Base-by-base conservation (phyloP, 352 stramenopile genomes). In the Globisporangium abappressorium region DNA sequence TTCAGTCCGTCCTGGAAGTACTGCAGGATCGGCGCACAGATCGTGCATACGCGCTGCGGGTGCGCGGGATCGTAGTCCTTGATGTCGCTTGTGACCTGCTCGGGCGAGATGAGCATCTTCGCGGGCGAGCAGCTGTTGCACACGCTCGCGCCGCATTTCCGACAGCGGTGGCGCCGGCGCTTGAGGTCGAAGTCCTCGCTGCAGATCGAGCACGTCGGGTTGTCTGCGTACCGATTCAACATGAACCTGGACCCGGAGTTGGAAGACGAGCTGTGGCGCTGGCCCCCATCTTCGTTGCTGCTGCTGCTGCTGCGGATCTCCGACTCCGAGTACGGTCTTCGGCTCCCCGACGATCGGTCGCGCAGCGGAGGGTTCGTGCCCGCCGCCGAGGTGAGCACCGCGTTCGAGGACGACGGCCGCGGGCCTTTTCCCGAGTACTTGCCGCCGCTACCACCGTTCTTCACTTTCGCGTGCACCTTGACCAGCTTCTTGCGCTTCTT, bases 101-200 rank as follows among this genome's bases (percentile, higher is more conserved):
- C 85, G 0, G 84, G 84, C 7, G 87, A 83, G 43, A 95, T 84
- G 9, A 95, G 71, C 85, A 95, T 93, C 30, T 77, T 79, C 2
- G 83, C 84, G 0, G 87, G 82, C 5, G 80, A 91, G 66, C 87
- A 95, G 14, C 80, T 77, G 36, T 83, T 71, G 56, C 87, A 95
- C 8, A 92, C 84, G 51, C 73, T 83, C 1, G 80, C 79, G 7
- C 82, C 82, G 68, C 87, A 95, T 58, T 93, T 93, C 41, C 87
- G 74, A 63, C 87, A 95, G 20, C 81, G 79, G 43, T 93, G 87
- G 49, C 82, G 75, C 1, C 85, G 81, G 30, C 85, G 79, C 67
- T 91, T 88, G 5, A 95, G 65, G n/a, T 95, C 87, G 58, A 95
- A 95, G 9, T 78, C 72, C 18, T 85, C 83, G 53, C 80, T 90